Percentiles rank a stretch among this genome's conserved stretches.
These are phyloP conservation scores for Fragilaria crotonensis DNA, from an alignment of 108 stramenopile genomes.

Conservation along the genomic window DNA sequence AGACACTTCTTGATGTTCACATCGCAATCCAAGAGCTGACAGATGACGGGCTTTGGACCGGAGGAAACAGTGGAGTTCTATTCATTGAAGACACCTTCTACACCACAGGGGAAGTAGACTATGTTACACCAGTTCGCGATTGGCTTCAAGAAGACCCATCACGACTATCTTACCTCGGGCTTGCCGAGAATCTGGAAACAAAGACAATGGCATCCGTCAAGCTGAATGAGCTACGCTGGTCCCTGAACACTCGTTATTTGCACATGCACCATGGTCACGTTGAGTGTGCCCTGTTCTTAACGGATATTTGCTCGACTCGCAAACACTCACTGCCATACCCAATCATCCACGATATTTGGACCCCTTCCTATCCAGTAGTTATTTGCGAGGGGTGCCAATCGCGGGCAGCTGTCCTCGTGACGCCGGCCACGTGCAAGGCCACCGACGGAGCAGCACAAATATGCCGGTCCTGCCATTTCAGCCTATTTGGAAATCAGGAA, in stretches of 20 bases:
- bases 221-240: constrained; percentile 48
- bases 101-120: constrained; percentile 44
- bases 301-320: constrained; percentile 16
- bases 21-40: constrained; percentile 44
- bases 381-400: constrained; percentile 38
- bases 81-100: constrained; percentile 74
- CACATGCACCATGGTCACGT: constrained; percentile 57
- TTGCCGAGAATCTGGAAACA: constrained; percentile 3
- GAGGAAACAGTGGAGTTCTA: constrained; percentile 39
- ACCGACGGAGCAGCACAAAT: constrained; percentile 10
- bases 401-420: constrained; percentile 17
- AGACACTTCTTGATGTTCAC: constrained; percentile 74
- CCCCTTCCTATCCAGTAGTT: constrained; percentile 8
- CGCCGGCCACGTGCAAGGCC: constrained; percentile 8
- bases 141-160: constrained; percentile 21
- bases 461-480: neutral
- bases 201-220: constrained; percentile 36
- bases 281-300: constrained; percentile 27
- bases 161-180: constrained; percentile 28
- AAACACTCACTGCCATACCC: constrained; percentile 22
- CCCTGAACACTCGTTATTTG: constrained; percentile 63
- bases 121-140: constrained; percentile 28
- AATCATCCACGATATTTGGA: constrained; percentile 48
- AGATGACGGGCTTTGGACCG: constrained; percentile 38
- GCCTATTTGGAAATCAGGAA: neutral